These are phyloP conservation scores for Lepraria neglecta DNA, from an alignment of 495 filamentous ascomycete genomes.

Conservation along the genomic window DNA sequence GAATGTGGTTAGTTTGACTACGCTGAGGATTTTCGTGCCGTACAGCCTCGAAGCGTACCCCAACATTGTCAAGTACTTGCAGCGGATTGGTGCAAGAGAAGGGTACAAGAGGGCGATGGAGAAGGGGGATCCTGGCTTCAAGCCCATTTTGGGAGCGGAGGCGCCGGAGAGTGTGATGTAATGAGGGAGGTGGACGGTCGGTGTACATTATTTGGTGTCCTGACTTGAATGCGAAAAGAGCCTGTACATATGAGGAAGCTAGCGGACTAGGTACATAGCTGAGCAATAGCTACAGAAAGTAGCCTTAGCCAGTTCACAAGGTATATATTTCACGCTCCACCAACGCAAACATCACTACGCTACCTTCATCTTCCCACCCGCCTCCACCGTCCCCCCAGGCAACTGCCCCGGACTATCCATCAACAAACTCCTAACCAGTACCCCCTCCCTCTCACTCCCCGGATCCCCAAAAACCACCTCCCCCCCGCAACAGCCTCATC, in stretches of 20 bases:
- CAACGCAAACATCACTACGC: not conserved
- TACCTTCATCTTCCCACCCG: not conserved
- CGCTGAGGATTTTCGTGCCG: constrained; percentile 45
- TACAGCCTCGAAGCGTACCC: constrained; percentile 40
- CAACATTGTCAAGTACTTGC: constrained; percentile 43
- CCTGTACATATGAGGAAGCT: not conserved
- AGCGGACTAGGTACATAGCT: no score
- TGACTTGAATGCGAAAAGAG: not conserved
- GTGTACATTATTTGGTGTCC: not conserved
- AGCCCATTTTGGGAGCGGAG: constrained; percentile 30
- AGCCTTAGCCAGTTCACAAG: not conserved
- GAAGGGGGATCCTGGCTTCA: constrained; percentile 43
- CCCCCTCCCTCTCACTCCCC: constrained; percentile 23
- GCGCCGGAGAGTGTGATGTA: constrained; percentile 17
- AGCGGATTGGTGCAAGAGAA: constrained; percentile 36
- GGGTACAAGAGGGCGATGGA: constrained; percentile 40
- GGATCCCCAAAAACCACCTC: constrained; percentile 36
- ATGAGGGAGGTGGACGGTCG: not conserved
- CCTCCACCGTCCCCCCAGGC: constrained; percentile 9
- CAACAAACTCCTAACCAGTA: constrained; percentile 24
- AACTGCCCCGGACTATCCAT: constrained; percentile 21
- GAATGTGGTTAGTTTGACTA: constrained; percentile 48
- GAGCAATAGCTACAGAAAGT: not conserved
- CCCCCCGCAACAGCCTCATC: constrained; percentile 47
- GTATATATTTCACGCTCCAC: not conserved